A percentile compares a stretch with the other conserved stretches of the same genome.
Evolutionary conservation across 2,329 filamentous ascomycete species (phyloP).

Genomic region (Calonectria pseudoreteaudii): DNA sequence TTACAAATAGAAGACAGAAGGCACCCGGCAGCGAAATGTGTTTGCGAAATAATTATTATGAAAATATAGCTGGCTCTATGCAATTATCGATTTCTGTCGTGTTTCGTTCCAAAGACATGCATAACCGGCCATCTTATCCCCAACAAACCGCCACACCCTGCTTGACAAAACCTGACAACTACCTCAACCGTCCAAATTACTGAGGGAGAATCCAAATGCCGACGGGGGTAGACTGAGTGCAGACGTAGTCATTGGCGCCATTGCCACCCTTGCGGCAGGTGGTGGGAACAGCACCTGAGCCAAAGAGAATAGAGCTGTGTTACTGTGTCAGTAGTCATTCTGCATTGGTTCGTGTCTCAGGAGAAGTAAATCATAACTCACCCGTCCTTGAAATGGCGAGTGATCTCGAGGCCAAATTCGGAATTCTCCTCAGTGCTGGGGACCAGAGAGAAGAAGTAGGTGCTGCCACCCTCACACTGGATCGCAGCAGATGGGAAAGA

Average conservation of each 20-base stretch:
- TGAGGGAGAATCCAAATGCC: conserved; percentile 8
- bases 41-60: not conserved
- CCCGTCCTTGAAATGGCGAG: conserved; percentile 23
- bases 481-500: conserved; percentile 11
- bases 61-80: not conserved
- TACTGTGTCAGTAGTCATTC: not conserved
- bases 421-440: conserved; percentile 10
- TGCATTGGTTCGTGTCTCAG: not conserved
- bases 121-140: not conserved
- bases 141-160: not conserved
- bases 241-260: conserved; percentile 18
- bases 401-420: conserved; percentile 21
- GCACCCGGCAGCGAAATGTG: too few relatives aligned
- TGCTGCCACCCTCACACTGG: conserved; percentile 20
- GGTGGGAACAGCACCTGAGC: conserved; percentile 1
- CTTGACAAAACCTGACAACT: too few relatives aligned
- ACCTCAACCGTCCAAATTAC: not conserved
- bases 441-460: conserved; percentile 22
- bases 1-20: not conserved
- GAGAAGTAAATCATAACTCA: not conserved
- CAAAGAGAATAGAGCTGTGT: not conserved
- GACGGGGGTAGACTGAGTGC: conserved; percentile 23
- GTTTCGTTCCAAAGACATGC: not conserved
- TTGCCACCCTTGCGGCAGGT: conserved; percentile 20
- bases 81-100: not conserved